Percentiles rank a stretch among this genome's conserved stretches.
Evolutionary conservation across 805 yeast species (phyloP).

Genomic region (Wickerhamomyces silvicola): DNA sequence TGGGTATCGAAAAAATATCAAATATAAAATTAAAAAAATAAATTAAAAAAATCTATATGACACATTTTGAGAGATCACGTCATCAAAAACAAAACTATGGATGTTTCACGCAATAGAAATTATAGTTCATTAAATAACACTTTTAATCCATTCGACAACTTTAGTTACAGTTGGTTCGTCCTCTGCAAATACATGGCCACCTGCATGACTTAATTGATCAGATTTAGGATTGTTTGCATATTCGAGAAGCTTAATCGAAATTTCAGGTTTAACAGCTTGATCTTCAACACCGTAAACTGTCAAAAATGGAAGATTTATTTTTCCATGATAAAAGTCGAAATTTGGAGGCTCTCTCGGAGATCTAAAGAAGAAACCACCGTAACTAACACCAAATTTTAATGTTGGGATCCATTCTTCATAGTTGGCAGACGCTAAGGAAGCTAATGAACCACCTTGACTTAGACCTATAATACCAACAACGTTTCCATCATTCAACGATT

Average conservation of each 20-base stretch:
- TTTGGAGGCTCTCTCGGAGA: conserved; percentile 4
- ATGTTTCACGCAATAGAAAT: too few relatives aligned
- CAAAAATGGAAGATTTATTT: conserved; percentile 2
- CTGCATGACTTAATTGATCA: conserved; percentile 1
- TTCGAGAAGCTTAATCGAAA: conserved; percentile 3
- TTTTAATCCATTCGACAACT: conserved; percentile 8
- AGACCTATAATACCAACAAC: conserved; percentile 6
- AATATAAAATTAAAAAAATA: too few relatives aligned
- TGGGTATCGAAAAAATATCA: too few relatives aligned
- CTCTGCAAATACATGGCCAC: conserved; percentile 12
- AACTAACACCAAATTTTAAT: conserved; percentile 4
- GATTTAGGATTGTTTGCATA: conserved; percentile 2
- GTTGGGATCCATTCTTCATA: conserved; percentile 2
- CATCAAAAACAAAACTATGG: too few relatives aligned
- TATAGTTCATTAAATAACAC: too few relatives aligned
- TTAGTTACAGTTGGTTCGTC: conserved; percentile 2
- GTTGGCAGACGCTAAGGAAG: conserved; percentile 3
- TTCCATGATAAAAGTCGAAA: neutral
- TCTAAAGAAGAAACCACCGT: conserved; percentile 4
- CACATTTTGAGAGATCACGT: too few relatives aligned
- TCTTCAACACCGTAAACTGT: conserved; percentile 10
- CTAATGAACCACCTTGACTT: conserved; percentile 6
- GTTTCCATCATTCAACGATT: neutral
- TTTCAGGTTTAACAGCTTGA: conserved; percentile 5
- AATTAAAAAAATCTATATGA: too few relatives aligned